Conservation (phyloP, 495 filamentous ascomycete genomes). For the Trichoderma virens region DNA sequence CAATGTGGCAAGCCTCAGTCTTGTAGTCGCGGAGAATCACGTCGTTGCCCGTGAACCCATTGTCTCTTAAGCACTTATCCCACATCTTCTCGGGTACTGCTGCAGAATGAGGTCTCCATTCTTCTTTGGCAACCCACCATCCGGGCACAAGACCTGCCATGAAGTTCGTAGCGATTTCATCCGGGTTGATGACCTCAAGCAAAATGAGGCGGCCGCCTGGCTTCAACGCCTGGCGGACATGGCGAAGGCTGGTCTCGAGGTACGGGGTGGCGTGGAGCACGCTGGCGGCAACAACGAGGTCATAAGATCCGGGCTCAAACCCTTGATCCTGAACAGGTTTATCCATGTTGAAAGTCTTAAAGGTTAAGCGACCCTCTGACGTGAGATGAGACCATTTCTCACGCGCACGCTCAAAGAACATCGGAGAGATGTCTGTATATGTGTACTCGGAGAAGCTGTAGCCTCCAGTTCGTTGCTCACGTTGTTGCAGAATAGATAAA, state of each 20-base stretch:
- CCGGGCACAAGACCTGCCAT: slow-evolving; percentile 37
- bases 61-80: slow-evolving; percentile 28
- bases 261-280: slow-evolving; percentile 42
- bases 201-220: slow-evolving; percentile 31
- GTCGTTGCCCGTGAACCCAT: slow-evolving; percentile 41
- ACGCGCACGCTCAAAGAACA: slow-evolving; percentile 39
- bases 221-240: slow-evolving; percentile 29
- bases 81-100: slow-evolving; percentile 30
- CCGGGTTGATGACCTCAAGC: slow-evolving; percentile 25
- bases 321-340: slow-evolving; percentile 22
- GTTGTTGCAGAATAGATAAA: slow-evolving; percentile 15
- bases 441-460: slow-evolving; percentile 28
- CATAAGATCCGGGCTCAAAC: slow-evolving; percentile 25
- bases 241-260: slow-evolving; percentile 26
- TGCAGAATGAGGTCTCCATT: slow-evolving; percentile 23
- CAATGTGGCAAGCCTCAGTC: slow-evolving; percentile 25
- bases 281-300: slow-evolving; percentile 37
- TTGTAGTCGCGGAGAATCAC: slow-evolving; percentile 20
- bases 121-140: slow-evolving; percentile 42
- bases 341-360: slow-evolving; percentile 28
- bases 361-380: slow-evolving; percentile 20
- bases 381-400: slow-evolving; percentile 14
- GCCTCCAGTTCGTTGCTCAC: slow-evolving; percentile 18
- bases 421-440: slow-evolving; percentile 48
- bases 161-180: slow-evolving; percentile 26